Base-by-base conservation (phyloP, 345 rosid species). In the Citrus australasica region DNA sequence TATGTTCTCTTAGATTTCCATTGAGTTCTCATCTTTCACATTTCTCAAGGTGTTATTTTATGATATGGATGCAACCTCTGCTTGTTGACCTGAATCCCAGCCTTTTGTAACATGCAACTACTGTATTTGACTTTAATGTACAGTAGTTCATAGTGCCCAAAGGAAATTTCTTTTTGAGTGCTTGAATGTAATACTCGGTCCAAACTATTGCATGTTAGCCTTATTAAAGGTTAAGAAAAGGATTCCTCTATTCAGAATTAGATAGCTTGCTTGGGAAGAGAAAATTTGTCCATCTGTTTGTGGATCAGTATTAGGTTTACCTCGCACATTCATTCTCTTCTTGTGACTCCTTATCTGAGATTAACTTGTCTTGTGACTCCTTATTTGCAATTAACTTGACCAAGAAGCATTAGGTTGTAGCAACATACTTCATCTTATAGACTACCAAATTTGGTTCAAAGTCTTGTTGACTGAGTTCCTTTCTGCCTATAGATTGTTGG, bases 401-500 rank as follows among this genome's bases (percentile, higher is more conserved):
- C 30, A 25, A 38, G 19, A 22, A 25, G n/a, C 73, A 69, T 40
- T 48, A 48, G 35, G 19, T 69, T 48, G 73, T 27, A 6, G 38
- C 8, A 69, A 24, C 35, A 70, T 28, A 27, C 21, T 7, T 32
- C 25, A 55, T 71, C 27, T 51, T 38, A 74, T 42, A 9, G 33
- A 61, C 22, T 74, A 28, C 7, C 56, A 17, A 14, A 4, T n/a
- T 53, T 53, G 22, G 58, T 17, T 19, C 22, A 17, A 53, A 53
- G 21, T 74, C 37, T 6, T 33, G 61, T 69, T 25, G 28, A 58
- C 64, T 32, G 66, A 78, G 59, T 74, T 80, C 51, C 51, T 60
- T 58, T 79, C 67, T 80, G 79, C 65, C 24, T 78, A 63, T 83
- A 91, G 94, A 75, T 85, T 62, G 83, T 80, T 69, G 92, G 93